Percentiles rank a stretch among this genome's conserved stretches.
phyloP scores from a whole-genome alignment of 177 flowering plant species.

The Tripterygium wilfordii region DNA sequence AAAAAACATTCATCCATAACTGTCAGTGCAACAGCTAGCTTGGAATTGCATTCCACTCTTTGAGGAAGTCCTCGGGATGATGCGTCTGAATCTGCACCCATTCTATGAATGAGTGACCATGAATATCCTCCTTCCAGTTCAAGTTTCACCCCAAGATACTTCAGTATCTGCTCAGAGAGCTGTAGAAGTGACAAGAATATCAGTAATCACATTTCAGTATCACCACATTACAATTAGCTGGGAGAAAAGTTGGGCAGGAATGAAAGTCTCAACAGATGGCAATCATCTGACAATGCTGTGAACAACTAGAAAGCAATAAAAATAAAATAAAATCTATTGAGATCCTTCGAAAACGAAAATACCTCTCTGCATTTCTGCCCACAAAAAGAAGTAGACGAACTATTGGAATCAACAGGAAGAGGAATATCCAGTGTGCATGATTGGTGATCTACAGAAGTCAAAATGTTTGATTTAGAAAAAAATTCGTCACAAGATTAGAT shows the following conservation, averaged over 20 bases:
- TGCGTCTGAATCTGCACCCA: slow-evolving; percentile 45
- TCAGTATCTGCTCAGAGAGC: slow-evolving; percentile 66
- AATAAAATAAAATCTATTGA: too few species aligned
- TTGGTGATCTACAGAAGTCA: slow-evolving; percentile 36
- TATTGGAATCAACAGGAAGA: slow-evolving; percentile 16
- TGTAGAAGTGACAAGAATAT: slow-evolving; percentile 25
- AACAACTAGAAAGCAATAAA: not conserved
- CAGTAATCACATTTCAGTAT: not conserved
- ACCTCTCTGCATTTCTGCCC: slow-evolving; percentile 64
- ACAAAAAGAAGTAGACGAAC: slow-evolving; percentile 31
- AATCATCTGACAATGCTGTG: not conserved
- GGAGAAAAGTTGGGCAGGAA: too few species aligned
- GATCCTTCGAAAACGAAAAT: slow-evolving; percentile 10
- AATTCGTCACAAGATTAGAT: too few species aligned
- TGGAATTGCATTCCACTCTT: slow-evolving; percentile 82
- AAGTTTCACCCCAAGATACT: slow-evolving; percentile 75
- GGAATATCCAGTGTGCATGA: slow-evolving; percentile 36
- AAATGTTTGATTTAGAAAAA: too few species aligned
- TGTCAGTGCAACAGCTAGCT: slow-evolving; percentile 77
- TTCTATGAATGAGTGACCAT: slow-evolving; percentile 79
- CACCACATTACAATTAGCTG: too few species aligned
- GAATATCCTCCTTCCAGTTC: slow-evolving; percentile 86
- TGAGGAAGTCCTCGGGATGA: slow-evolving; percentile 39
- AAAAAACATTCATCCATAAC: slow-evolving; percentile 97
- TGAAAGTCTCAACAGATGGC: not conserved